Base-by-base conservation (phyloP, 2,329 filamentous ascomycete species). In the Cercospora nicotianae region DNA sequence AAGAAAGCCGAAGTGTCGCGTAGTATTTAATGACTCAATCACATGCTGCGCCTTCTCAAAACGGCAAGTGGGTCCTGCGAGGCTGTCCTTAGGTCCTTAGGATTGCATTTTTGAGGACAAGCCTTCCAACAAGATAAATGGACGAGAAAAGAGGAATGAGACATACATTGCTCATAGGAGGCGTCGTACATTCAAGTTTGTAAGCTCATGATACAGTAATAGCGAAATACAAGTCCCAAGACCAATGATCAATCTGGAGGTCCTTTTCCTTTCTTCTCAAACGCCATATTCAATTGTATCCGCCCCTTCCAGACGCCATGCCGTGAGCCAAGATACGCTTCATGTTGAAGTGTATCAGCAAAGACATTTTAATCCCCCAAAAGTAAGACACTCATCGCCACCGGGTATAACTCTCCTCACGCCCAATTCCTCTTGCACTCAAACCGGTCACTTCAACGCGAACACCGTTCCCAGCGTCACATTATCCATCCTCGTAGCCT, bases 381-480 rank as follows among this genome's bases (percentile, higher is more conserved):
- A 13, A 57, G 16, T n/a, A 36, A 59, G 3, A 13, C 2, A 6
- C 12, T 31, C n/a, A 20, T n/a, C 31, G 16, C 55, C 16, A 1
- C 12, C 23, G 45, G 45, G 45, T 28, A 28, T 28, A 12, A 59
- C 36, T 36, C 7, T 0, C 20, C 30, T 5, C 9, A n/a, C n/a
- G 2, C 23, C 55, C 30, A 59, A n/a, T 1, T 31, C 16, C 26
- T 12, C 4, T 1, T 10, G 4, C 16, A 6, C 2, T 20, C 13
- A 3, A n/a, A 7, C 20, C 6, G 12, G 28, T 55, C 60, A 67
- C 39, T 66, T 67, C 60, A 68, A 63, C 6, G 63, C 66, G 13
- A 55, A 59, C 12, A 65, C 26, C 30, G 60, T 57, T 20, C 42
- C 69, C 45, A 70, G 31, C 30, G 64, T 68, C 45, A 63, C 66